Evolutionary conservation across 2,329 filamentous ascomycete genomes (phyloP), one percentile per base, ranked within the genome.

Genomic region (Camillea tinctor): DNA sequence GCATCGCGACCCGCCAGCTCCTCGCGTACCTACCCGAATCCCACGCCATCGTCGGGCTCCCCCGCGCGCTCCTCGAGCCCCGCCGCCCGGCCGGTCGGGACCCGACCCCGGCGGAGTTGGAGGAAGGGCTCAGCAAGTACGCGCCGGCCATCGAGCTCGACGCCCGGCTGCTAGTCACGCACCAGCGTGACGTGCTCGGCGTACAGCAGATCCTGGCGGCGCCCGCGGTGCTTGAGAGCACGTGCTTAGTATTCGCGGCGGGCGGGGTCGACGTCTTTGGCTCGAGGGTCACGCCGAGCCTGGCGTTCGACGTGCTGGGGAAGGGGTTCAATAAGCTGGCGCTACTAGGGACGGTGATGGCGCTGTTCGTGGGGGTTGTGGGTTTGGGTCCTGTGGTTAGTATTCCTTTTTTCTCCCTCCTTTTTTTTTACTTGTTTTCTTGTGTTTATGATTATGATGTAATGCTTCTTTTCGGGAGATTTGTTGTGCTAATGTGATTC

Each of bases 311-410:
- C 77, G 87, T 98, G 50, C 79, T 99, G 17, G 95, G 93, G 63
- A 95, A 93, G 76, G 91, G 92, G 2, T 99, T 99, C 76, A 95
- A 94, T 73, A 97, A 96, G 80, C 73, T 93, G 58, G 90, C 93
- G 68, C 85, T 99, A 71, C 75, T 97, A 44, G 81, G 85, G 17
- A 99, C 95, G 0, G 93, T 99, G 44, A 80, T 90, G 49, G 94
- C 92, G 19, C 81, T 98, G 67, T 85, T 85, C 52, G 82, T 85
- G 48, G 93, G 92, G 52, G 94, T 97, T 17, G 75, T 88, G 65
- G 84, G 91, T 58, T 80, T 98, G 71, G 88, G 88, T 56, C 95
- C 95, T 24, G 87, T 98, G 85, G 95, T 97, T 82, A 81, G 90
- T 81, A 60, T 53, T 52, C 36, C 50, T 23, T 50, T 49, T 36